These are phyloP conservation scores for Fusarium veterinarium DNA, from an alignment of 2,329 filamentous ascomycete species.

Conservation along the genomic window DNA sequence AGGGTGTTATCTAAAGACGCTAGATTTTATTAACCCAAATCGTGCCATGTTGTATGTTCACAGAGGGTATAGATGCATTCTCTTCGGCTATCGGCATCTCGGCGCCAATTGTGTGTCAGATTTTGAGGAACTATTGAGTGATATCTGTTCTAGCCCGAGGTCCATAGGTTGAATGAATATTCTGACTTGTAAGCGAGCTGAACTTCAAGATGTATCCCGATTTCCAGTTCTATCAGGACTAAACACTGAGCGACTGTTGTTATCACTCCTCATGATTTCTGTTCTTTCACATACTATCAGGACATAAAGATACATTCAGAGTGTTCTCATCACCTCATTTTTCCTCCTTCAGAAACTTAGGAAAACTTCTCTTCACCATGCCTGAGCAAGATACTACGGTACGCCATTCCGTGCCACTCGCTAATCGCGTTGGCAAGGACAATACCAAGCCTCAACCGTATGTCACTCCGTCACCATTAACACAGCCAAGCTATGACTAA, in stretches of 20 bases:
- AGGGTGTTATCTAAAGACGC: neutral
- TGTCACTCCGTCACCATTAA: neutral
- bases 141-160: neutral
- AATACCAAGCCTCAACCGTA: neutral
- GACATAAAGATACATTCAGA: neutral
- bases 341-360: neutral
- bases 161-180: neutral
- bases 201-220: neutral
- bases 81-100: neutral
- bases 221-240: too few species aligned
- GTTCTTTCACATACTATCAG: neutral
- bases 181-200: neutral
- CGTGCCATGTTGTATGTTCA: too few species aligned
- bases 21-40: neutral
- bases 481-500: neutral
- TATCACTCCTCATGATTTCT: neutral
- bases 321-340: neutral
- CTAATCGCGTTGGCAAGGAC: neutral
- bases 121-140: neutral
- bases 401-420: neutral
- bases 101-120: neutral
- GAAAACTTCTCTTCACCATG: neutral
- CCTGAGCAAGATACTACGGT: neutral
- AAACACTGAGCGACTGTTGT: neutral
- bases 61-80: neutral